Conservation (phyloP, 2,329 filamentous ascomycete species). For the Aspergillus ochraceus region DNA sequence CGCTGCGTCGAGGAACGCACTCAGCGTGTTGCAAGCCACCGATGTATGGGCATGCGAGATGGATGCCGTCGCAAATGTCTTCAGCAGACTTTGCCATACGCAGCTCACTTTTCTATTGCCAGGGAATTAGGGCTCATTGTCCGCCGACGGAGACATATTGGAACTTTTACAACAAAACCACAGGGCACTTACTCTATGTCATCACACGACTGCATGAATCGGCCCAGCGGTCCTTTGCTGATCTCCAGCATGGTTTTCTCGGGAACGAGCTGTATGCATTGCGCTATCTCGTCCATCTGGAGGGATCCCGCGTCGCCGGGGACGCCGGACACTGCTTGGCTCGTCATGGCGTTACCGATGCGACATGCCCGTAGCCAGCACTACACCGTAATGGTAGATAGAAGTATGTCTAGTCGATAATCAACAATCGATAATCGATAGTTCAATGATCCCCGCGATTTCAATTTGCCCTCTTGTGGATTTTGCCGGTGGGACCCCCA, state of each 20-base stretch:
- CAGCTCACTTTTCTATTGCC: slow-evolving; percentile 30
- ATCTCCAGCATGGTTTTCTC: slow-evolving; percentile 35
- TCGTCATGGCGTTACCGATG: slow-evolving; percentile 22
- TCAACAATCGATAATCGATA: neutral
- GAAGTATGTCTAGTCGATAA: no score
- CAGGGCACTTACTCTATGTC: slow-evolving; percentile 31
- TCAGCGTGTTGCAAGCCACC: slow-evolving; percentile 46
- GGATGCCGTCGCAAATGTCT: slow-evolving; percentile 41
- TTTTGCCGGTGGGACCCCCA: slow-evolving; percentile 27
- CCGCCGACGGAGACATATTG: neutral
- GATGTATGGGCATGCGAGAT: slow-evolving; percentile 42
- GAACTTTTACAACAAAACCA: neutral
- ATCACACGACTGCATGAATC: slow-evolving; percentile 32
- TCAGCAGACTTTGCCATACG: slow-evolving; percentile 42
- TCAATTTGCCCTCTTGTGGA: slow-evolving; percentile 26
- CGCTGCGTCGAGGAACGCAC: slow-evolving; percentile 44
- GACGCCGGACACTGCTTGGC: slow-evolving; percentile 15
- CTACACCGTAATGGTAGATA: neutral
- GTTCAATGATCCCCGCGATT: slow-evolving; percentile 26
- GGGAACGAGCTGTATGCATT: slow-evolving; percentile 36
- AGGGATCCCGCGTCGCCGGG: slow-evolving; percentile 12
- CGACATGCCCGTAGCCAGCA: slow-evolving; percentile 16
- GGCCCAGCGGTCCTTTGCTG: slow-evolving; percentile 36
- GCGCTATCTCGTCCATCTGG: slow-evolving; percentile 34
- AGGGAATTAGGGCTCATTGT: slow-evolving; percentile 2